Evolutionary conservation across 129 eudicot species (phyloP), one percentile per base, ranked within the genome.

Genomic region (Escallonia rubra): DNA sequence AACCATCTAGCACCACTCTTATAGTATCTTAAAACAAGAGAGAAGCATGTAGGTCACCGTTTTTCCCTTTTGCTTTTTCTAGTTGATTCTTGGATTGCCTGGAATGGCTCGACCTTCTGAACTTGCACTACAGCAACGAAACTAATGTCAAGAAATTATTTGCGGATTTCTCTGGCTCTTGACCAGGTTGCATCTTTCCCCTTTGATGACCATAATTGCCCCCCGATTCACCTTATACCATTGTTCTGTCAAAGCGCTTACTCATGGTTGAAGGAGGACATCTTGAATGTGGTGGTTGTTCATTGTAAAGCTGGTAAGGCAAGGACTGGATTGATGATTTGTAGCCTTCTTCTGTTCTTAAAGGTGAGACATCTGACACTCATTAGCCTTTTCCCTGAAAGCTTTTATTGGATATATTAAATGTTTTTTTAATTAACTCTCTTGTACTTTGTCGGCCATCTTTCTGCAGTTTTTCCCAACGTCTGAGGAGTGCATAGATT

Each of bases 241-340:
- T 77, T 81, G 69, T 93, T 93, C 61, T 93, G 99, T 71, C 89
- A 86, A 89, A 93, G 96, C 82, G 89, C 88, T 47, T 86, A 86
- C 72, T 78, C 92, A 14, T 93, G 99, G 99, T 77, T 93, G 78
- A 86, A 89, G 81, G 82, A 81, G 69, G 95, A 89, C 62, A 89
- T 93, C 69, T 74, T 80, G 56, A 93, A 93, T 73, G 95, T 89
- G 44, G 96, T 92, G 68, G 96, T 92, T 68, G 90, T 92, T 70
- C 96, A 92, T 80, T 92, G 98, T 70, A 92, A 88, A 82, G 98
- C 98, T 74, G 99, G 99, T 57, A 89, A 76, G 78, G 99, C 95
- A 70, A 89, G 99, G 79, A 93, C 99, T 6, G 99, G 99, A 59
- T 79, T 93, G 66, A 93, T 93, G 96, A 84, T 89, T 55, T 89